Evolutionary conservation across 1,284 basidiomycete species (phyloP).

Genomic region (Leccinum solheimii): DNA sequence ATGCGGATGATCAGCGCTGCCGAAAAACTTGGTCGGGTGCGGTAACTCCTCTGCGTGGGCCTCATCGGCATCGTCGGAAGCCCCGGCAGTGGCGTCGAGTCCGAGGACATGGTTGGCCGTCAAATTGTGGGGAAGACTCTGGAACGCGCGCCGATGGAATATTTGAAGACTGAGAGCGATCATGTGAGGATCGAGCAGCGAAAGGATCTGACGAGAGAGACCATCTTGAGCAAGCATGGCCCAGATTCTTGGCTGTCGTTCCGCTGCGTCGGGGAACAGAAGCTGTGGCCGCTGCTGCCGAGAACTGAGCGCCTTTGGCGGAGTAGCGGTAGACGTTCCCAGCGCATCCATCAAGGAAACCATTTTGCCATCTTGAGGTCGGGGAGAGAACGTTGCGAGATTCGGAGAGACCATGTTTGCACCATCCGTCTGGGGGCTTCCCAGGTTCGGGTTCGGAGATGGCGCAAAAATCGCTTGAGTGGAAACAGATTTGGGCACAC

Average conservation of each 20-base stretch:
- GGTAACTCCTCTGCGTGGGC: constrained; percentile 6
- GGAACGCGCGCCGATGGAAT: constrained; percentile 56
- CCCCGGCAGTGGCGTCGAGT: constrained; percentile 17
- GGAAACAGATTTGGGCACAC: constrained; percentile 49
- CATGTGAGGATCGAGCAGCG: constrained; percentile 55
- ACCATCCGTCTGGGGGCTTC: constrained; percentile 33
- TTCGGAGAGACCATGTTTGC: constrained; percentile 40
- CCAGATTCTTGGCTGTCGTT: constrained; percentile 39
- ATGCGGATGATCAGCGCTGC: constrained; percentile 68
- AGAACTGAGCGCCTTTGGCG: constrained; percentile 18
- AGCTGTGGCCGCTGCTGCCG: constrained; percentile 28
- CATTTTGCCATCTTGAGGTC: constrained; percentile 50
- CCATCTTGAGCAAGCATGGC: constrained; percentile 58
- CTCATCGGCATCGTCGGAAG: constrained; percentile 14
- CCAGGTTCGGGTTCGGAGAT: constrained; percentile 43
- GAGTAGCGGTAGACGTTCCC: constrained; percentile 26
- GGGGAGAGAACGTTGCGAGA: constrained; percentile 59
- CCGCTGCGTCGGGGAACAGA: constrained; percentile 20
- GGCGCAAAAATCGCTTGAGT: constrained; percentile 52
- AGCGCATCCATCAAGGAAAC: constrained; percentile 49
- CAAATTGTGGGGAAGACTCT: constrained; percentile 49
- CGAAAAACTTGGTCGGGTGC: constrained; percentile 50
- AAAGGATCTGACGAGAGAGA: constrained; percentile 65
- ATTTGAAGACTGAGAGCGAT: constrained; percentile 59
- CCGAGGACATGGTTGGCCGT: constrained; percentile 48